Percentiles rank a stretch among this genome's conserved stretches.
These are phyloP conservation scores for Strobilomyces echinocephalus DNA, from an alignment of 768 basidiomycete genomes.

Conservation along the genomic window DNA sequence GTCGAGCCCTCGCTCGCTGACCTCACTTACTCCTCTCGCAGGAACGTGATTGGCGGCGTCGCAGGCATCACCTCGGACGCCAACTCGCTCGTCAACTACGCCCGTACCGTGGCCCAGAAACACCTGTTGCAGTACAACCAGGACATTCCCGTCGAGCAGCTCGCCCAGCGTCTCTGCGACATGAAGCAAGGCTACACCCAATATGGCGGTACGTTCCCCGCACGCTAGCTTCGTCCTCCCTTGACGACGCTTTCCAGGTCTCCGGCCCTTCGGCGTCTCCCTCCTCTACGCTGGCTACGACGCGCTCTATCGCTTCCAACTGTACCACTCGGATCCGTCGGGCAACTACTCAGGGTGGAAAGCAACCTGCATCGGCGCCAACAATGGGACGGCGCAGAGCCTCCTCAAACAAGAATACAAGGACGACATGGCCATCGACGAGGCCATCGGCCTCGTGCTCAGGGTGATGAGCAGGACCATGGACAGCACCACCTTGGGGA, in stretches of 20 bases:
- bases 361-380: conserved; percentile 97
- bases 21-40: conserved; percentile 27
- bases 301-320: conserved; percentile 91
- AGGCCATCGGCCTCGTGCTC: conserved; percentile 87
- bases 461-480: conserved; percentile 99
- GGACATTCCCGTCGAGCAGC: conserved; percentile 95
- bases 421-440: conserved; percentile 86
- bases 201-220: conserved; percentile 65
- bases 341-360: conserved; percentile 99
- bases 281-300: conserved; percentile 96
- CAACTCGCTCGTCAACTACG: conserved; percentile 94
- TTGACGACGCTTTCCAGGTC: conserved; percentile 41
- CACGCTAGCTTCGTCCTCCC: background rate
- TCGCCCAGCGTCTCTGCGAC: conserved; percentile 91
- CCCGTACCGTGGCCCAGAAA: conserved; percentile 83
- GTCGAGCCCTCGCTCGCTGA: background rate
- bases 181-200: conserved; percentile 99
- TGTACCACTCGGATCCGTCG: conserved; percentile 97
- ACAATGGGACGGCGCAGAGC: conserved; percentile 93
- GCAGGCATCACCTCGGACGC: conserved; percentile 97
- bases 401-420: conserved; percentile 98
- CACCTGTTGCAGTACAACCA: conserved; percentile 91
- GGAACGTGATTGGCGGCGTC: conserved; percentile 92
- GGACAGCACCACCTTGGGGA: conserved; percentile 95
- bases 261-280: conserved; percentile 97